phyloP scores from a whole-genome alignment of 768 basidiomycete species.

The Strobilomyces dryophilus region DNA sequence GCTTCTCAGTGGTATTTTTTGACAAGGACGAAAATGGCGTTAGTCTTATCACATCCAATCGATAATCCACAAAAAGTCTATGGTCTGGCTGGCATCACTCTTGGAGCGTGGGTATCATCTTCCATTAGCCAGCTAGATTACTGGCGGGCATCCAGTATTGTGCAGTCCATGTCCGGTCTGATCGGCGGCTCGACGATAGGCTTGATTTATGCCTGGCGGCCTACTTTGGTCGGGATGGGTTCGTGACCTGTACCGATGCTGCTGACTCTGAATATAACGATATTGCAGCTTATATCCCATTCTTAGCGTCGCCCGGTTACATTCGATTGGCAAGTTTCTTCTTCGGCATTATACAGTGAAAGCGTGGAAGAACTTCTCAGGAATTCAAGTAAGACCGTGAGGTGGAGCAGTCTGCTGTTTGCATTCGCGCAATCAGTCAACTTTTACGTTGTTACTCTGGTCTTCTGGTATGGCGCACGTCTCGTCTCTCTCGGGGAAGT shows the following conservation, averaged over 20 bases:
- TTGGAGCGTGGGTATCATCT: constrained; percentile 41
- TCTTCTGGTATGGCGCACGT: too few relatives aligned
- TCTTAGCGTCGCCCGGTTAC: constrained; percentile 70
- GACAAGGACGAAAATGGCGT: constrained; percentile 82
- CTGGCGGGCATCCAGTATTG: constrained; percentile 29
- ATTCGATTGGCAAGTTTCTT: constrained; percentile 64
- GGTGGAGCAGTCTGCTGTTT: constrained; percentile 64
- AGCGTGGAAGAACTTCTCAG: constrained; percentile 69
- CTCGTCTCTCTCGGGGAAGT: too few relatives aligned
- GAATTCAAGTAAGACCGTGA: constrained; percentile 57
- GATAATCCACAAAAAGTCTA: constrained; percentile 89
- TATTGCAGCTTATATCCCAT: constrained; percentile 54
- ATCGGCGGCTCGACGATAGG: constrained; percentile 73
- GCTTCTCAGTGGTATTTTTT: constrained; percentile 68
- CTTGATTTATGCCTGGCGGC: constrained; percentile 69
- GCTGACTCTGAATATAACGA: too few relatives aligned
- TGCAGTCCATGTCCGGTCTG: constrained; percentile 70
- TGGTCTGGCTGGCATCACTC: constrained; percentile 82
- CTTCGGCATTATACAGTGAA: constrained; percentile 54
- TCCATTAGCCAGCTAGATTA: too few relatives aligned
- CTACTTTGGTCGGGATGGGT: constrained; percentile 45
- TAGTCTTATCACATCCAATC: too few relatives aligned
- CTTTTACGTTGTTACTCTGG: constrained; percentile 80
- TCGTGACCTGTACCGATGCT: constrained; percentile 1
- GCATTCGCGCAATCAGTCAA: constrained; percentile 67